These are phyloP conservation scores for Rhizophagus sp. DNA, from an alignment of 192 early-diverging fungal genomes.

Conservation along the genomic window DNA sequence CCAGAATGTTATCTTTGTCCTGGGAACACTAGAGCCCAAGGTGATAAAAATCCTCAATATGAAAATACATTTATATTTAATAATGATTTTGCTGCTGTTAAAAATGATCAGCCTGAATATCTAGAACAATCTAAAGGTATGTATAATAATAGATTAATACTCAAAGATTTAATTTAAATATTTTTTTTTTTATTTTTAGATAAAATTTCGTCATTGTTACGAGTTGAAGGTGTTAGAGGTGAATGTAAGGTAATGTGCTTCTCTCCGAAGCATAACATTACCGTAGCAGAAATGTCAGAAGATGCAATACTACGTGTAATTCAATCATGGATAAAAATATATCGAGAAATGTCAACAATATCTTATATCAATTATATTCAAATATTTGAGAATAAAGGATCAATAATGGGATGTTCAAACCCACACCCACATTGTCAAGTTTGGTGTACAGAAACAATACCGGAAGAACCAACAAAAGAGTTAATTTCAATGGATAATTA, in stretches of 20 bases:
- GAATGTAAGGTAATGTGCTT: constrained; percentile 93
- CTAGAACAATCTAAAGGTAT: not conserved
- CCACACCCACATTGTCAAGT: constrained; percentile 96
- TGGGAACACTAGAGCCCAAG: constrained; percentile 77
- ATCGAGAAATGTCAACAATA: constrained; percentile 51
- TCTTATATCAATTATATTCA: constrained; percentile 78
- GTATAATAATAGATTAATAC: not conserved
- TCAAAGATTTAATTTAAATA: not conserved
- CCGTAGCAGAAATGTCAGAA: constrained; percentile 81
- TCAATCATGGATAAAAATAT: constrained; percentile 70
- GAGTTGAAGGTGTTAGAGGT: constrained; percentile 66
- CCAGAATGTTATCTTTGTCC: constrained; percentile 87
- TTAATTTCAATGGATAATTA: constrained; percentile 66
- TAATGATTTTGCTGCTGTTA: constrained; percentile 94
- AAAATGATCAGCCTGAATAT: constrained; percentile 54
- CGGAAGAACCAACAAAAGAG: constrained; percentile 79
- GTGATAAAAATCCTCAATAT: constrained; percentile 77
- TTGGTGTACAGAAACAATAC: constrained; percentile 87
- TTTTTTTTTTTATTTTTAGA: constrained; percentile 16
- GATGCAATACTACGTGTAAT: constrained; percentile 70
- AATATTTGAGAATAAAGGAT: constrained; percentile 98
- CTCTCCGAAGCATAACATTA: constrained; percentile 85
- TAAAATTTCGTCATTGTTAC: constrained; percentile 44
- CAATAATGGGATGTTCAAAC: constrained; percentile 96
- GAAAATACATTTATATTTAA: constrained; percentile 78